Base-by-base conservation (phyloP, 2,329 filamentous ascomycete genomes). In the Cryphonectria naterciae region DNA sequence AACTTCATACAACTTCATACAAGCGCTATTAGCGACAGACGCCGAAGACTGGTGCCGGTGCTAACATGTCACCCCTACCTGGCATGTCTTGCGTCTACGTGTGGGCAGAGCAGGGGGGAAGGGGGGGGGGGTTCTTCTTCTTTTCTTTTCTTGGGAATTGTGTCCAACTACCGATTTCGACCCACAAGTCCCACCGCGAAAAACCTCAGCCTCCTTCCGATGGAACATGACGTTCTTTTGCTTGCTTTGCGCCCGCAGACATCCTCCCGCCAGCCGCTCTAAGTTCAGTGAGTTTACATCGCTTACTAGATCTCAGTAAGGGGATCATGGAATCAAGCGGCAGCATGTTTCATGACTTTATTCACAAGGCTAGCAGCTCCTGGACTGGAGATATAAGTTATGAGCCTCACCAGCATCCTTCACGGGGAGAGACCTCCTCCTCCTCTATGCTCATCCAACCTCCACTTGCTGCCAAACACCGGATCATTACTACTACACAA, bases 21-120 rank as follows among this genome's bases (percentile, higher is more conserved):
- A 61, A 32, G 61, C 41, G 39, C 61, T 39, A 32, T 19, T 64
- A 35, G 58, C 58, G 32, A 46, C 61, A 64, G 35, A 62, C 37
- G 60, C 60, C 60, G 7, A 62, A 37, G 56, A 15, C 19, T 32
- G 56, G 56, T 10, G 15, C 25, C 28, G 13, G 8, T 60, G 56
- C 7, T 35, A 60, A n/a, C 8, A 7, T 49, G 46, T 11, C 46
- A 49, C 4, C 22, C 46, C 46, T 28, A 4, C 46, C 46, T 28
- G n/a, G 52, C 6, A 28, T 56, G 52, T 17, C 56, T 60, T 60
- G 56, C 32, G 28, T 32, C 22, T 61, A 22, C 35, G 35, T 25
- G 35, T 17, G 19, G 35, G 35, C 19, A 39, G 32, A 11, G 58
- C 35, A n/a, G 58, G 19, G 32, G 32, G 32, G 3, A 4, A 4